Evolutionary conservation across 2,329 filamentous ascomycete genomes (phyloP), one percentile per base, ranked within the genome.

Genomic region (Chrysoporthe cubensis): DNA sequence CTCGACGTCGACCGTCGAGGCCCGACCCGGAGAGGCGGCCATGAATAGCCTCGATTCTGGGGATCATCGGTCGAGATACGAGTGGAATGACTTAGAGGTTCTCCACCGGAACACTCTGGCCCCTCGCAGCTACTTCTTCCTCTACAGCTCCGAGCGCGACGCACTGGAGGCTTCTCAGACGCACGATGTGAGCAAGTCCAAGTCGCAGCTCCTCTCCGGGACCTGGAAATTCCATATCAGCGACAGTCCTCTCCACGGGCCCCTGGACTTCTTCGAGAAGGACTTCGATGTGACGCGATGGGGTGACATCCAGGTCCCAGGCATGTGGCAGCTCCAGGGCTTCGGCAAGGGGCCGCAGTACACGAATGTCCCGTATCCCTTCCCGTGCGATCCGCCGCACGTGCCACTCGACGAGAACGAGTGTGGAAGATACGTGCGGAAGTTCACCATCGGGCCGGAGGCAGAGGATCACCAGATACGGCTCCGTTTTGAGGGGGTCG

Each of bases 401-500:
- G 83, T 90, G 0, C 87, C 89, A 0, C 83, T 83, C 0, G 83
- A 90, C 13, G 89, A 91, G 32, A 88, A 90, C 65, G 89, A 88
- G 52, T 84, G 82, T 43, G 90, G 90, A 0, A 85, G 85, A 1
- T 92, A 92, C 72, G 75, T 87, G 56, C 85, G 82, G 1, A 80
- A 77, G 9, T 91, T 92, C 74, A 73, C 76, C 0, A 80, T 90
- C 0, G 83, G 83, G 0, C 72, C 80, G 3, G 72, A 80, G 7
- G 84, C 81, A 61, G 78, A 79, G n/a, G 79, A 78, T 4, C 77
- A 83, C 37, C 88, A 91, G 71, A 80, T 91, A 16, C 81, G 90
- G n/a, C 78, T 94, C 4, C 82, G 90, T 4, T 93, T 93, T 67
- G 91, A 93, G 71, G 91, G 91, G 0, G 90, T 93, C 0, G 91